Conservation (phyloP, 2,329 filamentous ascomycete genomes). For the Pseudogymnoascus destructans region DNA sequence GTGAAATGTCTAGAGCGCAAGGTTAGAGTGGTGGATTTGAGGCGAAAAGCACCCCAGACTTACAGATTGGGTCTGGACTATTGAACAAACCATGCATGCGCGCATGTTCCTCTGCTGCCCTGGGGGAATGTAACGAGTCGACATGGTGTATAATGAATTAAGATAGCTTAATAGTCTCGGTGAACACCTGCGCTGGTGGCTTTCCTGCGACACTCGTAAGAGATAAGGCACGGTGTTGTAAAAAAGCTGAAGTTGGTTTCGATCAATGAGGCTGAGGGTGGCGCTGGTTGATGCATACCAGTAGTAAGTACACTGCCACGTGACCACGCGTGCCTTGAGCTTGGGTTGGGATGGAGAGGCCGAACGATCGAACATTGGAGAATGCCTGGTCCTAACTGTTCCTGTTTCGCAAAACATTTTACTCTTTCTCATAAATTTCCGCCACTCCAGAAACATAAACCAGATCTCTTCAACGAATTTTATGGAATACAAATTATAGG, state of each 20-base stretch:
- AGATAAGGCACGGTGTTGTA: background rate
- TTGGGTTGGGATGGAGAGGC: background rate
- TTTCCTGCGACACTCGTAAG: background rate
- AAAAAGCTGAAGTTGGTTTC: background rate
- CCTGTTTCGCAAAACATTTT: background rate
- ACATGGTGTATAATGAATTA: slow-evolving; percentile 17
- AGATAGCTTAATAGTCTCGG: background rate
- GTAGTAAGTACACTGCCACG: background rate
- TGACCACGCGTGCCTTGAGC: slow-evolving; percentile 8
- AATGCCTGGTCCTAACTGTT: background rate
- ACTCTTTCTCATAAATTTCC: background rate
- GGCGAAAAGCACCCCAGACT: slow-evolving; percentile 22
- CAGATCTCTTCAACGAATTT: background rate
- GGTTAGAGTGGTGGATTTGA: slow-evolving; percentile 10
- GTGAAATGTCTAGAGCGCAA: slow-evolving; percentile 56
- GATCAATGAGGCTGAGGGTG: background rate
- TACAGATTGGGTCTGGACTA: slow-evolving; percentile 73
- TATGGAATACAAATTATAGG: background rate
- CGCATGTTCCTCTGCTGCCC: slow-evolving; percentile 74
- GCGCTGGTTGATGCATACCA: background rate
- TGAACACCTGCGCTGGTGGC: background rate
- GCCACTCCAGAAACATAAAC: background rate
- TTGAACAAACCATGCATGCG: slow-evolving; percentile 97
- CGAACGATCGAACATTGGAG: slow-evolving; percentile 7
- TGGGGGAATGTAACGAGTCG: slow-evolving; percentile 55